Evolutionary conservation across 1,284 basidiomycete species (phyloP).

Genomic region (Thelephora terrestris): DNA sequence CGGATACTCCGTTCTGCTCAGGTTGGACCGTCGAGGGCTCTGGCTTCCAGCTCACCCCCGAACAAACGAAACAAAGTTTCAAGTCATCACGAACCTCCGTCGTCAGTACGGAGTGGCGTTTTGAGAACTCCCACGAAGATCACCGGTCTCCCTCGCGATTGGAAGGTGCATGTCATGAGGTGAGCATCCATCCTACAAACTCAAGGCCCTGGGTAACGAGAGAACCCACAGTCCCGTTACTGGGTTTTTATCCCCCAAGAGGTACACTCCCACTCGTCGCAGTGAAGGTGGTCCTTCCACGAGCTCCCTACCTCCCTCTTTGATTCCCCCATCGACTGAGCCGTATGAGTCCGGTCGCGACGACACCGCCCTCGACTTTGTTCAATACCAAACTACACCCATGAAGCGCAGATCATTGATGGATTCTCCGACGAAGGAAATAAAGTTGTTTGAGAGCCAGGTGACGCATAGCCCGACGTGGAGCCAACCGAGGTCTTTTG

Average conservation of each 20-base stretch:
- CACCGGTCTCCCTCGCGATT: background rate
- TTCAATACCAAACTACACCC: background rate
- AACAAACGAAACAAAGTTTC: background rate
- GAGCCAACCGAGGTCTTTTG: background rate
- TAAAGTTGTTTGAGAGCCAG: slow-evolving; percentile 1
- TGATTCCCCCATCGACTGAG: background rate
- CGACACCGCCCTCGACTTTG: background rate
- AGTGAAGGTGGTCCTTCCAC: background rate
- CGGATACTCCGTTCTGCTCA: background rate
- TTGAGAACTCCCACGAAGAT: background rate
- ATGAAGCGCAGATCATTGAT: background rate
- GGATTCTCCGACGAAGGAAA: background rate
- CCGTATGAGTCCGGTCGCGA: background rate
- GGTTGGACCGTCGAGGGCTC: background rate
- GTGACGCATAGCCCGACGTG: background rate
- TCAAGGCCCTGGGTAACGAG: too few relatives aligned
- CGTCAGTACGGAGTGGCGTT: background rate
- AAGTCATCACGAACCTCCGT: background rate
- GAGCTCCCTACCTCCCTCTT: background rate
- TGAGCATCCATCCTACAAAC: too few relatives aligned
- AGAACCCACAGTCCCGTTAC: too few relatives aligned
- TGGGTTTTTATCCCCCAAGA: background rate
- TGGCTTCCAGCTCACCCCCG: background rate
- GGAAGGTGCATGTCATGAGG: background rate
- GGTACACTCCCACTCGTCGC: background rate